Evolutionary conservation across 495 filamentous ascomycete genomes (phyloP).

Genomic region (Lichenothelia convexa): DNA sequence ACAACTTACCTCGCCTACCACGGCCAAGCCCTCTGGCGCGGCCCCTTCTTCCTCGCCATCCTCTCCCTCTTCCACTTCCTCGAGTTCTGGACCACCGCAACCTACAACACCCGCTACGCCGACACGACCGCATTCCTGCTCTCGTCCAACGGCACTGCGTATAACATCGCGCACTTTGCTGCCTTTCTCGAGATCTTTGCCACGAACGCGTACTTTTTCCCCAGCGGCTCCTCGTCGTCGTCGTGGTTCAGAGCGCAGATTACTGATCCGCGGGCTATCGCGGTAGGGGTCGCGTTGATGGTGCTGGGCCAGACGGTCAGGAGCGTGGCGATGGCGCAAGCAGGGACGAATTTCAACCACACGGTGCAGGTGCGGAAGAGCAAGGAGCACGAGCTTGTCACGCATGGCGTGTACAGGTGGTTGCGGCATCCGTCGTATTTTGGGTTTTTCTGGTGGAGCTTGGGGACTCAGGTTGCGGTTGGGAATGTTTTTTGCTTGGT

Average conservation of each 20-base stretch:
- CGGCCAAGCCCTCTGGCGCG: slow-evolving; percentile 50
- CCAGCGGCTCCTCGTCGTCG: slow-evolving; percentile 26
- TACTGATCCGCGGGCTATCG: slow-evolving; percentile 7
- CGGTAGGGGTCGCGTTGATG: slow-evolving; percentile 45
- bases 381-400: slow-evolving; percentile 60
- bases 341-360: slow-evolving; percentile 86
- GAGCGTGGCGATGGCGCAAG: slow-evolving; percentile 68
- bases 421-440: slow-evolving; percentile 86
- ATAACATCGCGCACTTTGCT: slow-evolving; percentile 61
- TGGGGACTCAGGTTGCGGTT: slow-evolving; percentile 83
- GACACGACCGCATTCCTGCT: slow-evolving; percentile 62
- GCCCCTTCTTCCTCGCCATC: slow-evolving; percentile 57
- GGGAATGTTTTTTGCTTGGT: slow-evolving; percentile 67
- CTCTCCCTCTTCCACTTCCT: slow-evolving; percentile 86
- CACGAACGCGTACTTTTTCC: slow-evolving; percentile 33
- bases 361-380: slow-evolving; percentile 49
- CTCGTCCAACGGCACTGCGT: slow-evolving; percentile 65
- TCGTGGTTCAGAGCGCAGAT: no score
- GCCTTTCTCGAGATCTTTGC: slow-evolving; percentile 55
- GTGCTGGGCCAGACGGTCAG: slow-evolving; percentile 52
- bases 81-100: slow-evolving; percentile 79
- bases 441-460: slow-evolving; percentile 93
- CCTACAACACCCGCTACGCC: slow-evolving; percentile 59
- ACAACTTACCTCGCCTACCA: slow-evolving; percentile 20
- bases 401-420: slow-evolving; percentile 41